Conservation (phyloP, 108 stramenopile genomes). For the Cyclotella atomus region DNA sequence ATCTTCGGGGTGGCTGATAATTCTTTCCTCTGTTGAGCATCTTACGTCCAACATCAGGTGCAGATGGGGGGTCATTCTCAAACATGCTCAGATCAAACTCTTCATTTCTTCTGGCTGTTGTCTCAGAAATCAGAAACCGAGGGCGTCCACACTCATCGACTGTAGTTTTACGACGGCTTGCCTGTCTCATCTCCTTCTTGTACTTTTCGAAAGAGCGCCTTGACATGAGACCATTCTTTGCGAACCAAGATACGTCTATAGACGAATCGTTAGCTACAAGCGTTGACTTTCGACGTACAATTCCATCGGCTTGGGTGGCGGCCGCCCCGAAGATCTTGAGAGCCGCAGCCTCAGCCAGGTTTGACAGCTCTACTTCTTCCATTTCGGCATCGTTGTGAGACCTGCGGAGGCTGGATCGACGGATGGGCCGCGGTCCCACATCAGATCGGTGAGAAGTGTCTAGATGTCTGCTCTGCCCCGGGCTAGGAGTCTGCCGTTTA, state of each 20-base stretch:
- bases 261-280: not conserved
- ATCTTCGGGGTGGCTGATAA: not conserved
- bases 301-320: not conserved
- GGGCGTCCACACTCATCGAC: not conserved
- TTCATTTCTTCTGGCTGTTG: not conserved
- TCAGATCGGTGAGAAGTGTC: not conserved
- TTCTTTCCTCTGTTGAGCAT: not conserved
- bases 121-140: not conserved
- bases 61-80: not conserved
- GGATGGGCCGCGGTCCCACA: not conserved
- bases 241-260: slow-evolving; percentile 13
- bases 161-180: not conserved
- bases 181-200: slow-evolving; percentile 7
- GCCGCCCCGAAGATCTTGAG: not conserved
- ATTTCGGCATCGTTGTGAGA: not conserved
- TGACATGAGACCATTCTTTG: slow-evolving; percentile 2
- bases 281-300: not conserved
- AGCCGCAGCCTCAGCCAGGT: not conserved
- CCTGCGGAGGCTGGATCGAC: not conserved
- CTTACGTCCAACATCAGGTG: not conserved
- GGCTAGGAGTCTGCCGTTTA: not conserved
- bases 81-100: not conserved
- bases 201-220: slow-evolving; percentile 6
- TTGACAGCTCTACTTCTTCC: not conserved
- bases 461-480: not conserved